Percentiles rank a stretch among this genome's conserved stretches.
Evolutionary conservation across 1,284 basidiomycete genomes (phyloP).

Genomic region (Anthracocystis walkeri): DNA sequence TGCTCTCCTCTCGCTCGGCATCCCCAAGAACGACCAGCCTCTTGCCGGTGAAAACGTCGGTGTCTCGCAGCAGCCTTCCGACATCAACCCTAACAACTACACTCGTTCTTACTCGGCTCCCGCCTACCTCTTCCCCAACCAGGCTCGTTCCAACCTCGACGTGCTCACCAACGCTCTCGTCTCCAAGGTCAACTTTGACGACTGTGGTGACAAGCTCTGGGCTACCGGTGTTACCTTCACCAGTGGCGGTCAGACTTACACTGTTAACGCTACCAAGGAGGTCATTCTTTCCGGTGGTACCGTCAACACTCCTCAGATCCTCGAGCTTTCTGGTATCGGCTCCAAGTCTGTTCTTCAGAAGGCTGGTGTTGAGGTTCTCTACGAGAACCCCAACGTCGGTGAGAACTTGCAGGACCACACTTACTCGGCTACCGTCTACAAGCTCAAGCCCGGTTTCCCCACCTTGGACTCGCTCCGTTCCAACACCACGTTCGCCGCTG

Average conservation of each 20-base stretch:
- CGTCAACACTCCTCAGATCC: conserved; percentile 70
- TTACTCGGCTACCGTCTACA: conserved; percentile 60
- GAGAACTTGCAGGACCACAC: conserved; percentile 72
- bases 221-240: conserved; percentile 54
- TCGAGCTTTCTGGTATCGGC: conserved; percentile 74
- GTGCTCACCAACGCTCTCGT: conserved; percentile 58
- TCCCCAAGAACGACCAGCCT: conserved; percentile 52
- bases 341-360: conserved; percentile 69
- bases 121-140: conserved; percentile 63
- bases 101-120: conserved; percentile 64
- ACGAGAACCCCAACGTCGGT: conserved; percentile 69
- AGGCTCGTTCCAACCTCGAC: conserved; percentile 53
- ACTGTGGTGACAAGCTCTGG: conserved; percentile 20
- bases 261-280: conserved; percentile 54
- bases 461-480: conserved; percentile 61
- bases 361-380: conserved; percentile 65
- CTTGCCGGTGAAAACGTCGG: conserved; percentile 62
- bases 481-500: conserved; percentile 55
- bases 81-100: conserved; percentile 62
- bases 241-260: conserved; percentile 49
- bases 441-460: conserved; percentile 53
- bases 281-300: conserved; percentile 63
- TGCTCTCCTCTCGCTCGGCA: conserved; percentile 50
- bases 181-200: conserved; percentile 56
- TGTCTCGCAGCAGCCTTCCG: conserved; percentile 59